These are phyloP conservation scores for Pulveroboletus sp. DNA, from an alignment of 768 basidiomycete genomes.

Conservation along the genomic window DNA sequence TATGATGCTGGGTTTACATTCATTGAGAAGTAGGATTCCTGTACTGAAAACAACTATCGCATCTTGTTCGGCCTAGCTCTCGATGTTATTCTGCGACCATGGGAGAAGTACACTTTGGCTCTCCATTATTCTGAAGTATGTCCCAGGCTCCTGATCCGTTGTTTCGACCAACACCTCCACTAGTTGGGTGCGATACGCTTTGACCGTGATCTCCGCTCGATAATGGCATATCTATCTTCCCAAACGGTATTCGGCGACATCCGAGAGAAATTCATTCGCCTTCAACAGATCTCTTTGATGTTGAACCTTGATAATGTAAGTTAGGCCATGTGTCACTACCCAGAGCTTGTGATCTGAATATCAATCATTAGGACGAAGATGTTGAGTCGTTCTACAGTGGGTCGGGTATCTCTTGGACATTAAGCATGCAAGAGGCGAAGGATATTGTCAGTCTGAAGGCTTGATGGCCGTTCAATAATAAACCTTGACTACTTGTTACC, in stretches of 20 bases:
- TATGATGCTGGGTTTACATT: not conserved
- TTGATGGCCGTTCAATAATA: slow-evolving; percentile 5
- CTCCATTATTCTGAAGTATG: slow-evolving; percentile 87
- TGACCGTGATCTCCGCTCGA: slow-evolving; percentile 85
- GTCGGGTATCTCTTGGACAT: slow-evolving; percentile 87
- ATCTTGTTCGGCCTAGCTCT: slow-evolving; percentile 82
- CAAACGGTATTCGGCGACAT: slow-evolving; percentile 90
- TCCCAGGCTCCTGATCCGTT: not conserved
- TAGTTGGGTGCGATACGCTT: slow-evolving; percentile 96
- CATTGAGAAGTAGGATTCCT: slow-evolving; percentile 55
- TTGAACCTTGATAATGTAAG: slow-evolving; percentile 80
- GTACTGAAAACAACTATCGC: slow-evolving; percentile 88
- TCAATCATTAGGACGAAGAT: slow-evolving; percentile 73
- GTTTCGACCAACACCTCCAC: not conserved
- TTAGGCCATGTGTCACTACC: not conserved
- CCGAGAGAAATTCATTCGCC: slow-evolving; percentile 84
- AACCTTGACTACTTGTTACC: not conserved
- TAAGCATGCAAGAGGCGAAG: slow-evolving; percentile 75
- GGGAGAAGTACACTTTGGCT: slow-evolving; percentile 84
- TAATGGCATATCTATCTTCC: slow-evolving; percentile 78
- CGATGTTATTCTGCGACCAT: slow-evolving; percentile 88
- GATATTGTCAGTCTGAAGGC: slow-evolving; percentile 60
- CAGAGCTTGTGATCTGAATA: slow-evolving; percentile 5
- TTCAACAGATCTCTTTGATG: slow-evolving; percentile 92
- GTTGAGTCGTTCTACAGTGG: slow-evolving; percentile 93